These are phyloP conservation scores for Trichosporon sp. DNA, from an alignment of 1,284 basidiomycete genomes.

Conservation along the genomic window DNA sequence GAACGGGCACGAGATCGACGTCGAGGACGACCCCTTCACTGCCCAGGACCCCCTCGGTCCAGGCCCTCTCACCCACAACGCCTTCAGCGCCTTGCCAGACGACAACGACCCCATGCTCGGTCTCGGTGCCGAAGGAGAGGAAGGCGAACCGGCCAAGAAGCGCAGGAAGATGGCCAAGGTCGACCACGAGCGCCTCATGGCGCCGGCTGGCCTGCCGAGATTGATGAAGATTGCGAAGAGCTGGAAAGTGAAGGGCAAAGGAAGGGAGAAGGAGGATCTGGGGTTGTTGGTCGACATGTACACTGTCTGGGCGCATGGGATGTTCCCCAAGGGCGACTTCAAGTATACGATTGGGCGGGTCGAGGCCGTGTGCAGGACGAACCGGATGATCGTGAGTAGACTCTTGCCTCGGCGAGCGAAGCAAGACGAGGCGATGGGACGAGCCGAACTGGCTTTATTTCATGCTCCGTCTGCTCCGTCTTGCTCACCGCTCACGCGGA, in stretches of 20 bases:
- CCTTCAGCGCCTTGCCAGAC: background rate
- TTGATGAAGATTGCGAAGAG: constrained; percentile 72
- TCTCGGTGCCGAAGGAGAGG: constrained; percentile 1
- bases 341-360: constrained; percentile 76
- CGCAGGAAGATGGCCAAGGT: constrained; percentile 65
- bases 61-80: background rate
- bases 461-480: too few species aligned
- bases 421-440: background rate
- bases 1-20: constrained; percentile 7
- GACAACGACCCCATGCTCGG: constrained; percentile 22
- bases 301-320: constrained; percentile 86
- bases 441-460: too few species aligned
- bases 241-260: constrained; percentile 80
- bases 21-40: constrained; percentile 24
- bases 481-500: too few species aligned
- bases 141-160: constrained; percentile 55
- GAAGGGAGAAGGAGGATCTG: constrained; percentile 81
- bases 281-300: constrained; percentile 76
- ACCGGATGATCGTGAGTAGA: constrained; percentile 73
- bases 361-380: constrained; percentile 81
- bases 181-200: constrained; percentile 72
- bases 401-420: background rate
- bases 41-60: constrained; percentile 25
- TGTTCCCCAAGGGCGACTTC: constrained; percentile 86
- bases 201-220: constrained; percentile 72